Base-by-base conservation (phyloP, 1,139 yeast species). In the Yamadazyma atlantica region DNA sequence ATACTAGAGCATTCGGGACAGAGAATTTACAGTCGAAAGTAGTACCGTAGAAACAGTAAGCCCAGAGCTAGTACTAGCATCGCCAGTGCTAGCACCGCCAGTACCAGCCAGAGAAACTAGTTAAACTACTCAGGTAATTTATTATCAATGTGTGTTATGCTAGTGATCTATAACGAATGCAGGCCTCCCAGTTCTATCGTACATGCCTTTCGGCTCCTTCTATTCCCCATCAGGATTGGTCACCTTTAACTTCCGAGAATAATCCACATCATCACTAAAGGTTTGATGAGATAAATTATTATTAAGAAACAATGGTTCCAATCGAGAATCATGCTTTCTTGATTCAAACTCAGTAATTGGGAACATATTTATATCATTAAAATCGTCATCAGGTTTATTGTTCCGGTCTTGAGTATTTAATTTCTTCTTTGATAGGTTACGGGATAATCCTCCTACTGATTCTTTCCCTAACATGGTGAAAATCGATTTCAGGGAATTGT, bases 241-340 rank as follows among this genome's bases (percentile, higher is more conserved):
- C 24, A 85, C 82, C 39, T 83, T 72, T 41, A 86, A 64, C 45
- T 80, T 73, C 41, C 95, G 67, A 6, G 87, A 78, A 57, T 85
- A 85, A 56, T 85, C 94, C 41, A 72, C 66, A 45, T 85, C 84
- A 56, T 86, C 95, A 28, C 80, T 84, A 39, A 86, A 62, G n/a
- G 86, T 76, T 45, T 78, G 69, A 40, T 73, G 66, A 15, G 88
- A 80, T 40, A 72, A 75, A 51, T 75, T 78, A 41, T 70, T 72
- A 50, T 65, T 80, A 64, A 73, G 61, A 55, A 80, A 80, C 72
- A 83, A 71, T 33, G 80, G 78, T 26, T 70, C 67, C 4, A 49
- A 38, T 25, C 52, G 29, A 4, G 51, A 38, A 38, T 49, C 52
- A 16, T 39, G 48, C 30, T 29, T 38, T 32, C 89, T 66, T 45